Evolutionary conservation across 441 rosid species (phyloP).

Genomic region (Omphalea diandra): DNA sequence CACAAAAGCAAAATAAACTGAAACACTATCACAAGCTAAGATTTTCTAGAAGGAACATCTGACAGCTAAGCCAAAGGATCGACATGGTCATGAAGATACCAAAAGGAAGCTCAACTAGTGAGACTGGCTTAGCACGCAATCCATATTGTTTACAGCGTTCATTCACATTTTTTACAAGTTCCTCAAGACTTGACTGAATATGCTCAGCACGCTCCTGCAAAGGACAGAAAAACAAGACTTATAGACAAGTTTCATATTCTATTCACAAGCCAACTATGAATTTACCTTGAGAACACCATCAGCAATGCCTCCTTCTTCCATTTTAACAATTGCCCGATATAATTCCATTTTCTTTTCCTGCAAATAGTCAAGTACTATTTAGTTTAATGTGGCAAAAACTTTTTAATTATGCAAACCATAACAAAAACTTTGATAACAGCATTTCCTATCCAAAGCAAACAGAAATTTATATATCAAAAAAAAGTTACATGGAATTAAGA

Average conservation of each 20-base stretch:
- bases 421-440: slow-evolving; percentile 15
- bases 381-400: background rate
- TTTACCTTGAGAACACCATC: slow-evolving; percentile 62
- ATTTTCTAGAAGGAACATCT: slow-evolving; percentile 2
- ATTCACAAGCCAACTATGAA: slow-evolving; percentile 22
- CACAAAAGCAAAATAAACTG: too few species aligned
- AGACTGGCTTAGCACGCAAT: slow-evolving; percentile 80
- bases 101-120: slow-evolving; percentile 93
- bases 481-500: background rate
- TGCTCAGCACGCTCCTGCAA: slow-evolving; percentile 71
- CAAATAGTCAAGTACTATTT: slow-evolving; percentile 25
- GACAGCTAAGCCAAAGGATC: slow-evolving; percentile 11
- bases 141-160: slow-evolving; percentile 96
- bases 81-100: slow-evolving; percentile 46
- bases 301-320: slow-evolving; percentile 67
- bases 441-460: background rate
- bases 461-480: background rate
- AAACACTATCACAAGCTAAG: too few species aligned
- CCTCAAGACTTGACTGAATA: slow-evolving; percentile 80
- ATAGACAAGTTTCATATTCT: slow-evolving; percentile 22
- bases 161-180: slow-evolving; percentile 71
- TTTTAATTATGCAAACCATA: background rate
- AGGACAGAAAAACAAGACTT: slow-evolving; percentile 27
- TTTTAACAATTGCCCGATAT: slow-evolving; percentile 81
- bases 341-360: slow-evolving; percentile 96